These are phyloP conservation scores for Hermanozyma aechmeae DNA, from an alignment of 805 yeast species.

Conservation along the genomic window DNA sequence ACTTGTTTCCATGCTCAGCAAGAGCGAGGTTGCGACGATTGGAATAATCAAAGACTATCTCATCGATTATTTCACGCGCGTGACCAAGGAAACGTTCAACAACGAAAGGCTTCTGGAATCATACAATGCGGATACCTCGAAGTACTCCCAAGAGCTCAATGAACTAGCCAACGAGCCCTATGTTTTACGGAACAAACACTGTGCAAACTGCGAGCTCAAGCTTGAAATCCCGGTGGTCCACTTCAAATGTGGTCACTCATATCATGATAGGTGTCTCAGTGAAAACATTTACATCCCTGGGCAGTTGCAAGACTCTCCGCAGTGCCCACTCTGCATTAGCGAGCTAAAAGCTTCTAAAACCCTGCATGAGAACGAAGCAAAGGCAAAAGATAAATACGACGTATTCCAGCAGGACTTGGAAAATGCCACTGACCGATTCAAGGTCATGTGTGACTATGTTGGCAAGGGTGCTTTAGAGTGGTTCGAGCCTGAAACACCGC, in stretches of 20 bases:
- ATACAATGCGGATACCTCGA: slow-evolving; percentile 56
- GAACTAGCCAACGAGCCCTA: slow-evolving; percentile 37
- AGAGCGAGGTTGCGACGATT: slow-evolving; percentile 53
- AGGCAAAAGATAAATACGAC: slow-evolving; percentile 52
- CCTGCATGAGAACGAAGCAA: slow-evolving; percentile 50
- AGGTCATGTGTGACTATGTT: slow-evolving; percentile 68
- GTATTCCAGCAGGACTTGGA: slow-evolving; percentile 50
- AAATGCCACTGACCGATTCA: slow-evolving; percentile 54
- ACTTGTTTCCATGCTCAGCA: slow-evolving; percentile 57
- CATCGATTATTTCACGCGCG: slow-evolving; percentile 48
- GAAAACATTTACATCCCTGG: slow-evolving; percentile 29
- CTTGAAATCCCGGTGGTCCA: slow-evolving; percentile 75
- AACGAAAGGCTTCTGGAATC: slow-evolving; percentile 58
- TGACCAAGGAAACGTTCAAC: slow-evolving; percentile 57
- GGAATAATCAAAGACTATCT: slow-evolving; percentile 68
- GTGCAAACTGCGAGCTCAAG: slow-evolving; percentile 54
- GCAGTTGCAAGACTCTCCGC: slow-evolving; percentile 1
- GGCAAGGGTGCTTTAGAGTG: slow-evolving; percentile 86
- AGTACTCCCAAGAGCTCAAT: slow-evolving; percentile 44
- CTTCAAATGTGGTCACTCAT: slow-evolving; percentile 80
- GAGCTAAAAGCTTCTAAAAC: slow-evolving; percentile 60
- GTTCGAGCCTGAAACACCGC: too few relatives aligned
- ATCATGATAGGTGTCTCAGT: slow-evolving; percentile 70
- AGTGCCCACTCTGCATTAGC: slow-evolving; percentile 71
- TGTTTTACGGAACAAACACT: slow-evolving; percentile 52